phyloP scores from a whole-genome alignment of 495 filamentous ascomycete genomes.

The Annulohypoxylon moriforme region DNA sequence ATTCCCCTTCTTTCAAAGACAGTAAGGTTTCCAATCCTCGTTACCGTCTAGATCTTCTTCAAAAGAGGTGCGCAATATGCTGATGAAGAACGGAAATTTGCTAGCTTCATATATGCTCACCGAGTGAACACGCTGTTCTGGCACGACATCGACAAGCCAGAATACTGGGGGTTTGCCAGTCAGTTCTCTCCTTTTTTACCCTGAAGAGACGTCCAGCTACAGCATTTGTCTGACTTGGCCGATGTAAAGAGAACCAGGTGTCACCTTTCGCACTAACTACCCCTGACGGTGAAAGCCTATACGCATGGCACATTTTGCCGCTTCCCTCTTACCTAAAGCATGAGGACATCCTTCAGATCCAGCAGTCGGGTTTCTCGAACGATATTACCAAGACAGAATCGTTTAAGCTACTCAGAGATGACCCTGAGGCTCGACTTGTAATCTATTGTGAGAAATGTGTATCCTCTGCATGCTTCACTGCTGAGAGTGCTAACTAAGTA shows the following conservation, averaged over 20 bases:
- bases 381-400: conserved; percentile 66
- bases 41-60: neutral
- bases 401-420: conserved; percentile 71
- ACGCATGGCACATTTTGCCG: conserved; percentile 80
- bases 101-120: conserved; percentile 81
- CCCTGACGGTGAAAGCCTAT: conserved; percentile 66
- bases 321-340: conserved; percentile 70
- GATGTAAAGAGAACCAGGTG: conserved; percentile 68
- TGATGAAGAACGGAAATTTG: neutral
- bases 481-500: conserved; percentile 10
- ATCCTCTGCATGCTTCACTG: conserved; percentile 9
- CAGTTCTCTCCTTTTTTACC: conserved; percentile 41
- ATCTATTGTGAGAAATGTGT: conserved; percentile 60
- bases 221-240: neutral
- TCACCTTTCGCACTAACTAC: conserved; percentile 73
- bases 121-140: conserved; percentile 74
- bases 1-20: conserved; percentile 66
- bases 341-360: conserved; percentile 61
- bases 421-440: conserved; percentile 69
- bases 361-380: conserved; percentile 61
- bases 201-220: neutral
- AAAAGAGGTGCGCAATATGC: conserved; percentile 17
- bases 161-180: conserved; percentile 87
- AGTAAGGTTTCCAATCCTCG: conserved; percentile 57
- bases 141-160: conserved; percentile 75